Conservation (phyloP, 2,329 filamentous ascomycete species). For the Fusarium luffae region DNA sequence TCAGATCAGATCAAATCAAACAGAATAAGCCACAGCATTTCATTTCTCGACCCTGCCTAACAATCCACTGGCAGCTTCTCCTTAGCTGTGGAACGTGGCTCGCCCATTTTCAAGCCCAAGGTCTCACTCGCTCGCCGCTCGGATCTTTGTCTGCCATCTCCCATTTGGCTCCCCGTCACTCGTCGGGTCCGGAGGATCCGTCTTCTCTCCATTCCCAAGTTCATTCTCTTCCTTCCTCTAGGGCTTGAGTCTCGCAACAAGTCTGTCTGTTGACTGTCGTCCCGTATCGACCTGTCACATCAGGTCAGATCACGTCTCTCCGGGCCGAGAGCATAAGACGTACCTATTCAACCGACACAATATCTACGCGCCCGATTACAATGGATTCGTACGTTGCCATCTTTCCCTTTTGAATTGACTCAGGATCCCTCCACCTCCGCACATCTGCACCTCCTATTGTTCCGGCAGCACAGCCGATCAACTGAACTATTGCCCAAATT, state of each 20-base stretch:
- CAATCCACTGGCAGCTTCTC: not conserved
- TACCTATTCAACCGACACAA: constrained; percentile 40
- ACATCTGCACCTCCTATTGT: constrained; percentile 10
- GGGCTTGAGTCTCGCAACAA: constrained; percentile 18
- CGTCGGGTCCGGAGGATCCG: constrained; percentile 34
- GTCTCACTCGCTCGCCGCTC: constrained; percentile 16
- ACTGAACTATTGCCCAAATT: constrained; percentile 27
- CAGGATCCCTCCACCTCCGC: constrained; percentile 19
- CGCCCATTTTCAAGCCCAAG: constrained; percentile 30
- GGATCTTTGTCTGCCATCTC: constrained; percentile 20
- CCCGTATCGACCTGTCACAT: constrained; percentile 30
- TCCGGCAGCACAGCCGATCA: constrained; percentile 7
- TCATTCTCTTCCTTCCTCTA: constrained; percentile 7
- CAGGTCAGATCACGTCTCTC: constrained; percentile 45
- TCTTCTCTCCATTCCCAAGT: constrained; percentile 27
- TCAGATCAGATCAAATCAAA: constrained; percentile 1
- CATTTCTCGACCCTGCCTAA: constrained; percentile 25
- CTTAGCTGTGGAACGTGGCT: constrained; percentile 37
- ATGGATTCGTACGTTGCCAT: constrained; percentile 49
- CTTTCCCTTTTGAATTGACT: constrained; percentile 31
- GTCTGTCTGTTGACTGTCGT: constrained; percentile 15
- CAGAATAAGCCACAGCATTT: constrained; percentile 35
- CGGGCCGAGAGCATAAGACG: constrained; percentile 42
- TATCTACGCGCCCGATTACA: constrained; percentile 33
- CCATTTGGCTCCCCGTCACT: constrained; percentile 33